Percentiles rank a stretch among this genome's conserved stretches.
Evolutionary conservation across 148 eudicot genomes (phyloP).

Genomic region (Bassia scoparia): DNA sequence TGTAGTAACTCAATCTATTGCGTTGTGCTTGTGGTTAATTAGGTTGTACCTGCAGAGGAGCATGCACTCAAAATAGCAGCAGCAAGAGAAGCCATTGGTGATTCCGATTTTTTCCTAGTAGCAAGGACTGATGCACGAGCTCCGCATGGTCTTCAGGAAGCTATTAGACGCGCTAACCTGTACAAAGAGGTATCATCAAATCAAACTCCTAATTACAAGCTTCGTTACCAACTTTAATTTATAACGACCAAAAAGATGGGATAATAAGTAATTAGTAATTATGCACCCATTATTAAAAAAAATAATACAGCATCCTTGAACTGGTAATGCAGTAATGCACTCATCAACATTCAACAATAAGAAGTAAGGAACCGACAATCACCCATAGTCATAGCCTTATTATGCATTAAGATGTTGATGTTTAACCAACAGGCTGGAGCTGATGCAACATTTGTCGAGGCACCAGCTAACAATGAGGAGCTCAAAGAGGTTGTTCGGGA

Average conservation of each 20-base stretch:
- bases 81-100: conserved; percentile 43
- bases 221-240: no score
- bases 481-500: conserved; percentile 5
- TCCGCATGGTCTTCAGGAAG: conserved; percentile 36
- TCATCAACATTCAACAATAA: no score
- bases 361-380: no score
- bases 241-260: background rate
- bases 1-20: no score
- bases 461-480: conserved; percentile 24
- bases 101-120: conserved; percentile 38
- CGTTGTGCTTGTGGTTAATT: no score
- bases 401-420: background rate
- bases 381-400: no score
- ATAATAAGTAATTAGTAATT: background rate
- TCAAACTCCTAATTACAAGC: no score
- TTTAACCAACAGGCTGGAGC: conserved; percentile 17
- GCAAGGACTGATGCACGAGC: conserved; percentile 45
- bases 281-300: no score
- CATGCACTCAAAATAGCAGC: conserved; percentile 43
- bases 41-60: conserved; percentile 30
- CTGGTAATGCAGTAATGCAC: no score
- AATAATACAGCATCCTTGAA: no score
- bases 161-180: conserved; percentile 40
- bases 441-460: conserved; percentile 30
- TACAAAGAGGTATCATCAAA: conserved; percentile 25